Percentiles rank a stretch among this genome's conserved stretches.
These are phyloP conservation scores for Plasmodium chabaudi DNA, from an alignment of 169 alveolate genomes.

Conservation along the genomic window DNA sequence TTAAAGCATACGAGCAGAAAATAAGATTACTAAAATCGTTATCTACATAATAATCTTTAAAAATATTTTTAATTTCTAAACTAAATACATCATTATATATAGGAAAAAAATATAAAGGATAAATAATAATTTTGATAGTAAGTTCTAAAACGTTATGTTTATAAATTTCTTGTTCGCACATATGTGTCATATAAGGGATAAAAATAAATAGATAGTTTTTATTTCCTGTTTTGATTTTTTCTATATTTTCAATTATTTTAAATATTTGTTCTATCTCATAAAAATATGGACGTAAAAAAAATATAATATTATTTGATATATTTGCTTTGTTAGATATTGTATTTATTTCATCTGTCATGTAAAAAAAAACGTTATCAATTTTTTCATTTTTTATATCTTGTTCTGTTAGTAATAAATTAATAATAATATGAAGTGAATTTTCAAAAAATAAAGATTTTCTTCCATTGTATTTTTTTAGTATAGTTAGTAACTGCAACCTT, in stretches of 20 bases:
- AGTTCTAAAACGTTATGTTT: slow-evolving; percentile 28
- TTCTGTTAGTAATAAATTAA: slow-evolving; percentile 38
- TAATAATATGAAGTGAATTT: slow-evolving; percentile 27
- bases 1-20: slow-evolving; percentile 45
- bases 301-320: slow-evolving; percentile 6
- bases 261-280: slow-evolving; percentile 49
- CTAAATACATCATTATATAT: slow-evolving; percentile 67
- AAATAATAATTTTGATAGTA: slow-evolving; percentile 22
- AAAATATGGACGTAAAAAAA: slow-evolving; percentile 61
- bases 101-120: slow-evolving; percentile 65
- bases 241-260: slow-evolving; percentile 54
- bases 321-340: not conserved
- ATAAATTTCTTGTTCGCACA: slow-evolving; percentile 40
- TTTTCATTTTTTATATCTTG: slow-evolving; percentile 53
- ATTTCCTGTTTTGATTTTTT: not conserved
- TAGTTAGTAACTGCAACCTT: slow-evolving; percentile 24
- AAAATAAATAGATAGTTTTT: slow-evolving; percentile 41
- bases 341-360: slow-evolving; percentile 17
- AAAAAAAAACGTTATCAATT: slow-evolving; percentile 22
- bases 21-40: slow-evolving; percentile 36
- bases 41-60: slow-evolving; percentile 66
- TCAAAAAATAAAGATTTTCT: slow-evolving; percentile 47
- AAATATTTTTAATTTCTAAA: slow-evolving; percentile 42
- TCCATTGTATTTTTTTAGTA: slow-evolving; percentile 27
- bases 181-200: slow-evolving; percentile 57